Base-by-base conservation (phyloP, 768 basidiomycete genomes). In the Serendipita sp. region DNA sequence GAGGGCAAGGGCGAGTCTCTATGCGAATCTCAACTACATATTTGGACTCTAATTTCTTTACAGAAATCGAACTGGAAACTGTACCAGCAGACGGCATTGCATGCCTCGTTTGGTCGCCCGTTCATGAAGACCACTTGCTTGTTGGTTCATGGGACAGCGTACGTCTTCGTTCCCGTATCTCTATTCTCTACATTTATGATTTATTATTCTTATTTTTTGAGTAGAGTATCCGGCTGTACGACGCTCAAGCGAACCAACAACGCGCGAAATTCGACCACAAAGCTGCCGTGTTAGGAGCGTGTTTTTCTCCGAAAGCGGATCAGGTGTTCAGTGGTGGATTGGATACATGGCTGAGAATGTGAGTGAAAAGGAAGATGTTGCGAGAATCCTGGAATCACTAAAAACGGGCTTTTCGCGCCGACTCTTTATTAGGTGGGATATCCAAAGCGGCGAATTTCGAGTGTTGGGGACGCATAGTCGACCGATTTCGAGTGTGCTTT, bases 101-200 rank as follows among this genome's bases (percentile, higher is more conserved):
- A n/a, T 60, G 56, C 35, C 10, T 60, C 16, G 23, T 28, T 11
- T 60, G 56, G 56, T 64, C 41, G 10, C 34, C 63, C 34, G 46
- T 16, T 7, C 0, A 79, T 80, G 2, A 82, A 88, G 80, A 87
- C 64, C 84, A 87, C 18, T 76, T 98, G 1, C 76, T 97, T 0
- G 89, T 89, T 16, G 83, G 90, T 11, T 87, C 89, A 66, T 98
- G 95, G 95, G 95, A 98, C 74, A 83, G 89, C 28, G 82, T 83
- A 64, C 68, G 81, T 16, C 56, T 10, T 18, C n/a, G 30, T 28
- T 70, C 44, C 70, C 56, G 13, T 23, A 23, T 11, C 56, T 30
- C 35, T n/a, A 7, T 35, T 70, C 41, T 70, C 56, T 13, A 67
- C 67, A 51, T 65, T 64, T 66, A 66, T 67, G 35, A 67, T 68